Base-by-base conservation (phyloP, 1,284 basidiomycete species). In the Schizophyllum commune region DNA sequence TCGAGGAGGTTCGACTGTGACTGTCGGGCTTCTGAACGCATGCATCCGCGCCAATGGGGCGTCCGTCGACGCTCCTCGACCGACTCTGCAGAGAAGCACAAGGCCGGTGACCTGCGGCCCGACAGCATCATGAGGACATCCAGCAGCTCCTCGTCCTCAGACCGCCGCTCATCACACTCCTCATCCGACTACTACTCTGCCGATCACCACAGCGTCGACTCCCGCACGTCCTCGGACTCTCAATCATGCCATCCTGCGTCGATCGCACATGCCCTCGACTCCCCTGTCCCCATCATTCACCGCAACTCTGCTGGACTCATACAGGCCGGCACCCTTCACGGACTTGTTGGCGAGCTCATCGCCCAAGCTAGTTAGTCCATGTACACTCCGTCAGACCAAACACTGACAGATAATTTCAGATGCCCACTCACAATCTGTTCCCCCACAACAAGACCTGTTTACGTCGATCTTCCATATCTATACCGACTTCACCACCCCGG, bases 321-420 rank as follows among this genome's bases (percentile, higher is more conserved):
- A 13, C 63, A 64, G 17, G 72, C 75, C n/a, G 78, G 74, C 5
- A 78, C 75, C 19, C 62, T 80, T 57, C 72, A 76, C 63, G 78
- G 75, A 15, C 64, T 80, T 22, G 68, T 79, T 2, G 72, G 77
- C 20, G 70, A 71, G 34, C 64, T 79, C 55, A 71, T 77, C 56
- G 69, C 66, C 19, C 68, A 73, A 47, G 39, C 39, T 17, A 17
- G 39, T 17, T 3, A 47, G 39, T 47, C 39, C 39, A 3, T 47
- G 39, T 47, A 47, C 39, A 13, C 39, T 13, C 39, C 17, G 17
- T 47, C 39, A 27, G 27, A 27, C 27, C 27, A 27, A 27, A 27
- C 27, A 2, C 27, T 27, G 27, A 27, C 27, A 27, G 27, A 27
- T 27, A 5, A 27, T 3, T 27, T 27, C 27, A 27, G 27, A 27